Evolutionary conservation across 306 rosid genomes (phyloP), one percentile per base, ranked within the genome.

Genomic region (Morella rubra): DNA sequence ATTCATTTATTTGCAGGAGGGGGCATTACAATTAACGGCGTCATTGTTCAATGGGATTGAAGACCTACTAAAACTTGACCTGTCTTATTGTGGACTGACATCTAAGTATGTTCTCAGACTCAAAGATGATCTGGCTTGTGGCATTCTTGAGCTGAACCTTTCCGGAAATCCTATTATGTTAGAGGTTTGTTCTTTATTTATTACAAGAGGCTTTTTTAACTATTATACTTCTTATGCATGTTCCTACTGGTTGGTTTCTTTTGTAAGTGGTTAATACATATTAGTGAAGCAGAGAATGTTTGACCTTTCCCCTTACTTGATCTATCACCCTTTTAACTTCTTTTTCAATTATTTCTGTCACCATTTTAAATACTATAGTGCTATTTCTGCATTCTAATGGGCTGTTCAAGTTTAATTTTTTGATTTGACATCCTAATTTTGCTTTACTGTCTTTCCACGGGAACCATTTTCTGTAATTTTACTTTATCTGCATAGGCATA

Each of bases 31-130:
- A 53, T 75, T 95, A 62, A 81, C 89, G 12, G 89, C 89, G 67
- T 74, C 96, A 53, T 85, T 93, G 87, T 78, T 82, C 77, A 81
- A 49, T 22, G 91, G 85, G 73, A 77, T 75, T 42, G 84, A 85
- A 70, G 97, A 95, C 78, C 76, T 87, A 71, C 84, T 85, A 79
- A 89, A 92, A 83, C 90, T 92, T 84, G 97, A 95, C 77, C 79
- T 92, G 8, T 90, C 97, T 37, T 83, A 86, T 78, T 95, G 97
- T 73, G 90, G 89, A 75, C 83, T 95, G 71, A 87, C 89, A 66
- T 80, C 85, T 47, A 69, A 85, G 41, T 90, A 73, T 79, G 71
- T 81, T 85, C 71, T 72, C 44, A 75, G 65, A 77, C 46, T 84
- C 46, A 87, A 81, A 80, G 76, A 68, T 71, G 77, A 72, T 54